Percentiles rank a stretch among this genome's conserved stretches.
Conservation (phyloP, 2,329 filamentous ascomycete species). For the Penicillium sp. region DNA sequence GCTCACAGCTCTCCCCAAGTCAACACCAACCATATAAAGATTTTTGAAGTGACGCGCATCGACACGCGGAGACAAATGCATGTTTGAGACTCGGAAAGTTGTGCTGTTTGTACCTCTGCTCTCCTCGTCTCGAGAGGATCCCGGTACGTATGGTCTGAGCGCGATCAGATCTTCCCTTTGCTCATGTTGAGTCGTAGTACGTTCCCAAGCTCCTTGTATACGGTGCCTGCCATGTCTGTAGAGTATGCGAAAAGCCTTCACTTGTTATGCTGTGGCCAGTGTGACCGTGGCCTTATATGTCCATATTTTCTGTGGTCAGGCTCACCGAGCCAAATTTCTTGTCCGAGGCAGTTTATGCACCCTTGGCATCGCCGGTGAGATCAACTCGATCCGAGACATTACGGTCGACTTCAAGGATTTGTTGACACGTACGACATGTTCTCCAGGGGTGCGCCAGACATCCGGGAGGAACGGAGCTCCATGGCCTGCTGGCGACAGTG, state of each 20-base stretch:
- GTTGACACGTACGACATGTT: constrained; percentile 9
- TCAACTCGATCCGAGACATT: constrained; percentile 11
- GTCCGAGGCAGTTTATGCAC: background rate
- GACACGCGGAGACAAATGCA: background rate
- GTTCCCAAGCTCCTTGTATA: background rate
- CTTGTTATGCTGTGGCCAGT: constrained; percentile 8
- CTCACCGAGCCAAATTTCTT: background rate
- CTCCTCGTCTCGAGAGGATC: background rate
- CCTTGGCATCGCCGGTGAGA: background rate
- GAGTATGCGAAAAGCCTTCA: background rate
- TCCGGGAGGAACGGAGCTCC: background rate
- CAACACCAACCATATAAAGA: too few species aligned
- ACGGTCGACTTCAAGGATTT: constrained; percentile 3
- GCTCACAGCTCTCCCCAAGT: too few species aligned
- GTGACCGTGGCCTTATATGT: constrained; percentile 3
- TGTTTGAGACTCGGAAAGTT: background rate
- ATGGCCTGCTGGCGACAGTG: background rate
- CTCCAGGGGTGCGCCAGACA: constrained; percentile 7
- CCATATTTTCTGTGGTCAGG: background rate
- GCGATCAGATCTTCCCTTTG: constrained; percentile 10
- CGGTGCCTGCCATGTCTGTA: background rate
- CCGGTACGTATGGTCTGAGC: constrained; percentile 8
- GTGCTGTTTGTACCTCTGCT: background rate
- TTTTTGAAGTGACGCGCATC: background rate
- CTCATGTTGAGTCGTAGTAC: background rate